Base-by-base conservation (phyloP, 441 rosid genomes). In the Jatropha multifida region DNA sequence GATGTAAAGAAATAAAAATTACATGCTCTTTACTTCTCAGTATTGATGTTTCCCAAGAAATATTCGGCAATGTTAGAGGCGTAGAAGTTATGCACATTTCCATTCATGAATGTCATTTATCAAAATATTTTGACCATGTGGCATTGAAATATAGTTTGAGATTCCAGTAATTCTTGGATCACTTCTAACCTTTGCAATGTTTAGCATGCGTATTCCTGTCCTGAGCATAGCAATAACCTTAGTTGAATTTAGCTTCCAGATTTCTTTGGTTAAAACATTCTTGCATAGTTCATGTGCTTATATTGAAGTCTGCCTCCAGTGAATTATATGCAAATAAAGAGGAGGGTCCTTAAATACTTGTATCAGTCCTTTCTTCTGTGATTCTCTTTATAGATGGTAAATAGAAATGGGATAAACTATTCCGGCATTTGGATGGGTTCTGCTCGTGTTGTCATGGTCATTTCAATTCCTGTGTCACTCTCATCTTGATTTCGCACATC, bases 371-470 rank as follows among this genome's bases (percentile, higher is more conserved):
- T 81, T 32, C 32, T 2, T 32, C 0, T 32, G 48, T 37, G 74
- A 66, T 72, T 74, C 74, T 63, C 65, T 74, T 52, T 26, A 32
- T 18, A 18, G 74, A 60, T 54, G 77, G 69, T 58, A 63, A 76
- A 78, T 60, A 60, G 55, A 65, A 68, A 79, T 66, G 82, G 87
- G 87, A 80, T 80, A 83, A 68, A 72, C 79, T 54, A 51, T 55
- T 79, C 84, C 79, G 79, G 86, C 86, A 78, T 81, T 77, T 54
- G 40, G 69, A 65, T 80, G 77, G 75, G 81, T 64, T 81, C 77
- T 81, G 76, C 77, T 79, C 70, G 79, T 84, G 86, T 82, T 78
- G 82, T 87, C 84, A 71, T 51, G 69, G 82, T 80, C 89, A 81
- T 80, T 78, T 87, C 88, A 78, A 80, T 85, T 79, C 81, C 79